Percentiles rank a stretch among this genome's conserved stretches.
phyloP scores from a whole-genome alignment of 2,329 filamentous ascomycete genomes.

The Geosmithia morbida region DNA sequence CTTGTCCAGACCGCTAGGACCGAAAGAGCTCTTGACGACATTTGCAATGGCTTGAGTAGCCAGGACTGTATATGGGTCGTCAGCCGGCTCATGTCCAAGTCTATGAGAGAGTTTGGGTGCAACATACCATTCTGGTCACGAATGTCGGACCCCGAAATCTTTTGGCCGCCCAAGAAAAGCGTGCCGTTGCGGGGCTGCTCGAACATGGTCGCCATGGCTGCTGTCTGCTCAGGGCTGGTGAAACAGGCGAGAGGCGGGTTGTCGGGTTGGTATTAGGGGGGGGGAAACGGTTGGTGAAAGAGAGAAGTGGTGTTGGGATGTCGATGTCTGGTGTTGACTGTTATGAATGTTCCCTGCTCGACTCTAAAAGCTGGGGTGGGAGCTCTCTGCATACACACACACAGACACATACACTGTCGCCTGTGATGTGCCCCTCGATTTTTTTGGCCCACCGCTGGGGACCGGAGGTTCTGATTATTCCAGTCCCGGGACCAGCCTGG shows the following conservation, averaged over 20 bases:
- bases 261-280: neutral
- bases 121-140: constrained; percentile 80
- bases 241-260: neutral
- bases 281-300: neutral
- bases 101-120: constrained; percentile 2
- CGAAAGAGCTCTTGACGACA: constrained; percentile 98
- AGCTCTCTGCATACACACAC: neutral
- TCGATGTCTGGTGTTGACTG: neutral
- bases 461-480: constrained; percentile 11
- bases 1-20: constrained; percentile 93
- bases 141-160: constrained; percentile 94
- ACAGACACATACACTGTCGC: neutral
- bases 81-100: neutral
- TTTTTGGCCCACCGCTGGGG: constrained; percentile 5
- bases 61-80: constrained; percentile 42
- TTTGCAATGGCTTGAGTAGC: constrained; percentile 96
- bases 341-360: neutral
- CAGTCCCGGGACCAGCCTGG: constrained; percentile 6
- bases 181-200: constrained; percentile 92
- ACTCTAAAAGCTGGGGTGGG: neutral
- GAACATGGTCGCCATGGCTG: constrained; percentile 81
- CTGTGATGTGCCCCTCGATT: constrained; percentile 10
- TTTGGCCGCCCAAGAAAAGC: constrained; percentile 90
- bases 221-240: constrained; percentile 5
- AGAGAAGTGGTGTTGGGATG: neutral